Percentiles rank a stretch among this genome's conserved stretches.
These are phyloP conservation scores for Lactuca saligna DNA, from an alignment of 129 eudicot species.

Conservation along the genomic window DNA sequence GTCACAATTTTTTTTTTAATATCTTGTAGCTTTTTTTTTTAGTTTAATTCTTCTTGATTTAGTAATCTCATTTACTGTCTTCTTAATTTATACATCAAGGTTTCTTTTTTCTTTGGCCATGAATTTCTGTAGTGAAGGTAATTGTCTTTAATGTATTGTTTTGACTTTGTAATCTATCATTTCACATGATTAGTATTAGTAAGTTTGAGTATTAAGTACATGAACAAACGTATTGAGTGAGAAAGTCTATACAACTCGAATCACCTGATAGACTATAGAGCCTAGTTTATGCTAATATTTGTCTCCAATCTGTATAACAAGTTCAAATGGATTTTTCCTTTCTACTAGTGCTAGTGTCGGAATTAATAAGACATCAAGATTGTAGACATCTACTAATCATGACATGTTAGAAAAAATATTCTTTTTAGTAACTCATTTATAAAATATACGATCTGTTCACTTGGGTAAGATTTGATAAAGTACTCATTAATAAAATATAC, in stretches of 20 bases:
- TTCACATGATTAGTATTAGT: neutral
- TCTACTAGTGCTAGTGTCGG: neutral
- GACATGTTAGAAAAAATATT: too few relatives aligned
- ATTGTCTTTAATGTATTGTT: constrained; percentile 2
- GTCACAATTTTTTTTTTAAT: neutral
- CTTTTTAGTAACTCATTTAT: too few relatives aligned
- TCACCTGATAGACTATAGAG: neutral
- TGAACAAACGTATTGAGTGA: too few relatives aligned
- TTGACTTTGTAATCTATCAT: neutral
- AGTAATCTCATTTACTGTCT: constrained; percentile 19
- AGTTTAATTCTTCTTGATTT: constrained; percentile 22
- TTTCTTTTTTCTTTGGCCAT: constrained; percentile 13
- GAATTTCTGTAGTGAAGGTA: constrained; percentile 16
- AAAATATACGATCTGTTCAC: too few relatives aligned
- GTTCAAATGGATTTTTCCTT: too few relatives aligned
- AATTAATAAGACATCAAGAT: too few relatives aligned
- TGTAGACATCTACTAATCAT: too few relatives aligned
- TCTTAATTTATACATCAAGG: constrained; percentile 19
- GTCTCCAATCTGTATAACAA: neutral
- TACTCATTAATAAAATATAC: too few relatives aligned
- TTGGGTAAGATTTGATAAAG: too few relatives aligned
- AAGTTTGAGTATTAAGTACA: neutral
- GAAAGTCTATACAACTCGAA: neutral
- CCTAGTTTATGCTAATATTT: neutral
- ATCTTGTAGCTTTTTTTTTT: constrained; percentile 12